Conservation (phyloP, 176 grass and related monocot species). For the Puya raimondii region DNA sequence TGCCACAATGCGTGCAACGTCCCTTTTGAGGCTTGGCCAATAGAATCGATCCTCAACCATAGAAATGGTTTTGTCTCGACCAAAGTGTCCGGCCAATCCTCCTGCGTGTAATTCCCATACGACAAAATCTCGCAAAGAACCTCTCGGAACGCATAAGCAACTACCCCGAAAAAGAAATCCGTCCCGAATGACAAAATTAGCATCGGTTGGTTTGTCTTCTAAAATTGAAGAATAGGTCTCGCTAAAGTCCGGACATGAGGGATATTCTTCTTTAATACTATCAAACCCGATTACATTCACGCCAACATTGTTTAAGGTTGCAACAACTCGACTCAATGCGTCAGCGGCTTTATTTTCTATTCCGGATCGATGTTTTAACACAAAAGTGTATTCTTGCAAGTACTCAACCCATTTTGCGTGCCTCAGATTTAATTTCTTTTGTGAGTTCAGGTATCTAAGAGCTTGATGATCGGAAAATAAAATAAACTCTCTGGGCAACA, state of each 20-base stretch:
- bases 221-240: neutral
- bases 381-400: neutral
- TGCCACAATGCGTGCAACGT: neutral
- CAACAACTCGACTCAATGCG: neutral
- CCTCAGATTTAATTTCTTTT: neutral
- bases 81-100: constrained; percentile 9
- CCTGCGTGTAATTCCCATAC: neutral
- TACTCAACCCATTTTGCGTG: neutral
- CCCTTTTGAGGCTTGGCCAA: neutral
- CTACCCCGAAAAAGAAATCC: neutral
- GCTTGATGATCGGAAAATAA: neutral
- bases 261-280: no score
- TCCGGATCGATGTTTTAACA: neutral
- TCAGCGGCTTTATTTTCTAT: neutral
- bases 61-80: neutral
- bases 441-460: neutral
- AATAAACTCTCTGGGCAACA: neutral
- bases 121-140: neutral
- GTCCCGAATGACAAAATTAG: neutral
- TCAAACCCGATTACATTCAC: no score
- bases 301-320: no score
- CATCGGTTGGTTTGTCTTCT: neutral
- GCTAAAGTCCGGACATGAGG: neutral
- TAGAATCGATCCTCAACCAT: constrained; percentile 1
- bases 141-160: neutral